Percentiles rank a stretch among this genome's conserved stretches.
Evolutionary conservation across 2,329 filamentous ascomycete genomes (phyloP).

Genomic region (Didymella keratinophila): DNA sequence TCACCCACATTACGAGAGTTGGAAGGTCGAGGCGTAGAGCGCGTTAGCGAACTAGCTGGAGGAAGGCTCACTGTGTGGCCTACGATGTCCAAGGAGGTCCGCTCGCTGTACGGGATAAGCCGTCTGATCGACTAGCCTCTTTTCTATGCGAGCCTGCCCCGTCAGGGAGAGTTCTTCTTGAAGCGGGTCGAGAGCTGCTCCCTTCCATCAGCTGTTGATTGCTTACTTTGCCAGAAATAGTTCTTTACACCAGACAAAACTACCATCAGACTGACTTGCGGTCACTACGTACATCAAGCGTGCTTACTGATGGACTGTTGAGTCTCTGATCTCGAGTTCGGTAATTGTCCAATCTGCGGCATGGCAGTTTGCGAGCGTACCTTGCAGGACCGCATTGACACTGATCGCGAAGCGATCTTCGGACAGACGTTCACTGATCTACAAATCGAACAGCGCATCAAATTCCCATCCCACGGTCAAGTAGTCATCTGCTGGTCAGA

Average conservation of each 20-base stretch:
- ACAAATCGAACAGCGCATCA: slow-evolving; percentile 5
- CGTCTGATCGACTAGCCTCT: background rate
- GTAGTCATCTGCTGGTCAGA: slow-evolving; percentile 12
- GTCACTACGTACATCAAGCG: slow-evolving; percentile 7
- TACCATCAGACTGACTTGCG: slow-evolving; percentile 4
- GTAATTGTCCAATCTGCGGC: slow-evolving; percentile 18
- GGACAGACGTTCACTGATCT: slow-evolving; percentile 12
- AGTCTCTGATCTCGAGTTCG: slow-evolving; percentile 3
- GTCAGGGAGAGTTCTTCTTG: background rate
- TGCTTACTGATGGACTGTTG: slow-evolving; percentile 17
- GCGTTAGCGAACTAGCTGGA: background rate
- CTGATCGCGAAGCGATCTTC: slow-evolving; percentile 23
- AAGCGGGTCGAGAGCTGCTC: background rate
- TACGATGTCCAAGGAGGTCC: background rate
- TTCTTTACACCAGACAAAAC: background rate
- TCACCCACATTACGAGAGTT: background rate
- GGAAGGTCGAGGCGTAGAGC: background rate
- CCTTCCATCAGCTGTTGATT: slow-evolving; percentile 4
- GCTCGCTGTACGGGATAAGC: background rate
- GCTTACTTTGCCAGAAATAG: slow-evolving; percentile 11
- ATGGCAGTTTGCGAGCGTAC: slow-evolving; percentile 15
- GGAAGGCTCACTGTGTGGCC: background rate
- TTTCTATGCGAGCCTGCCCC: background rate
- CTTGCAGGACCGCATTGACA: slow-evolving; percentile 21
- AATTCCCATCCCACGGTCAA: slow-evolving; percentile 16